Conservation (phyloP, 116 monocot genomes). For the Trichopus zeylanicus region DNA sequence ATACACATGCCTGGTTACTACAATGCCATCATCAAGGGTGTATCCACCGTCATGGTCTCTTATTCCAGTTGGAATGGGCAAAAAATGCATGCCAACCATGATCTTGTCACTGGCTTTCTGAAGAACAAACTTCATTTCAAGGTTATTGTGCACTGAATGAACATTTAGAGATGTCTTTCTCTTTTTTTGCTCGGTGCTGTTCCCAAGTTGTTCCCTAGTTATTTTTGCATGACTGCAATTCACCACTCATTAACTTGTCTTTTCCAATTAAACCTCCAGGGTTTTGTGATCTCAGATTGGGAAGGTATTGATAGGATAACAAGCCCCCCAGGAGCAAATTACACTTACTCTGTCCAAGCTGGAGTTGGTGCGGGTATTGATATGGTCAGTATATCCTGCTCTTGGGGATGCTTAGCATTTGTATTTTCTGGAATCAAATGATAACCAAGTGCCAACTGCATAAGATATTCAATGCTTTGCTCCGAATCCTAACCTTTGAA, state of each 20-base stretch:
- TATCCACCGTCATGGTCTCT: conserved; percentile 46
- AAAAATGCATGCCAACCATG: conserved; percentile 45
- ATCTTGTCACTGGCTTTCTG: conserved; percentile 37
- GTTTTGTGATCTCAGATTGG: conserved; percentile 58
- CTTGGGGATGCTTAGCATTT: not conserved
- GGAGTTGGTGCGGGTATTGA: conserved; percentile 50
- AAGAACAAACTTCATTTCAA: conserved; percentile 40
- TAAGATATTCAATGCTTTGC: no score
- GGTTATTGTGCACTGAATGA: conserved; percentile 13
- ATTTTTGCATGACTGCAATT: no score
- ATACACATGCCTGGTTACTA: conserved; percentile 55
- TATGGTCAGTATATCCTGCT: conserved; percentile 27
- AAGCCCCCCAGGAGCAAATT: conserved; percentile 24
- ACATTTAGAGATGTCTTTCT: not conserved
- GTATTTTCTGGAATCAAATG: not conserved
- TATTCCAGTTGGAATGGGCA: conserved; percentile 49
- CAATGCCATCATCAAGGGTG: conserved; percentile 27
- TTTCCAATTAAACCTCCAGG: conserved; percentile 16
- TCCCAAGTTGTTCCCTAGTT: no score
- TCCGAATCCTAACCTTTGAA: no score
- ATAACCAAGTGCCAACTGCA: no score
- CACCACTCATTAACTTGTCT: not conserved
- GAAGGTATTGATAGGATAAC: conserved; percentile 50
- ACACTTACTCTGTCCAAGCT: conserved; percentile 32
- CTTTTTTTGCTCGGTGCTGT: no score